Evolutionary conservation across 2,329 filamentous ascomycete species (phyloP).

Genomic region (Neophaeococcomyces aloes): DNA sequence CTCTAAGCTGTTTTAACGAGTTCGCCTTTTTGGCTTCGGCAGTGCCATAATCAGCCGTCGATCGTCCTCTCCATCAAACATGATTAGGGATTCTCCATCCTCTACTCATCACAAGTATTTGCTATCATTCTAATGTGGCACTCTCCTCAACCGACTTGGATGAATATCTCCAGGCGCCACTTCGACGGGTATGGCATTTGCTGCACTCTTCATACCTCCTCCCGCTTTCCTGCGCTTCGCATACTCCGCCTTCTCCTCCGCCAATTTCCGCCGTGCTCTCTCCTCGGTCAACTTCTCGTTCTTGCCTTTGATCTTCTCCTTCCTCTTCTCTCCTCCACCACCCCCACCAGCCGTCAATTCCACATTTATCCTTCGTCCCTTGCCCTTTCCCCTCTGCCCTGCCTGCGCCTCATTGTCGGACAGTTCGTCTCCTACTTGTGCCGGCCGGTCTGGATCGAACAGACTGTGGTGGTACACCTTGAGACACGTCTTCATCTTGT

Average conservation of each 20-base stretch:
- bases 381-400: slow-evolving; percentile 7
- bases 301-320: slow-evolving; percentile 70
- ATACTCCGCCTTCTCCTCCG: slow-evolving; percentile 35
- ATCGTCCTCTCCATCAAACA: too few relatives aligned
- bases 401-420: slow-evolving; percentile 5
- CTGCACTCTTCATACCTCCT: slow-evolving; percentile 15
- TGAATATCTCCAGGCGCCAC: slow-evolving; percentile 31
- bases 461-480: slow-evolving; percentile 80
- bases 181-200: slow-evolving; percentile 1
- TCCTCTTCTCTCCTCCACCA: slow-evolving; percentile 66
- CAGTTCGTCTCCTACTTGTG: slow-evolving; percentile 5
- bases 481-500: slow-evolving; percentile 85
- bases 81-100: background rate
- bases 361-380: slow-evolving; percentile 71
- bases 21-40: too few relatives aligned
- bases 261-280: slow-evolving; percentile 44
- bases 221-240: slow-evolving; percentile 31
- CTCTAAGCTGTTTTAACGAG: too few relatives aligned
- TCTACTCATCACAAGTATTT: too few relatives aligned
- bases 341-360: slow-evolving; percentile 82
- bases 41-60: too few relatives aligned
- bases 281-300: slow-evolving; percentile 73
- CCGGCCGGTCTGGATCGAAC: slow-evolving; percentile 50
- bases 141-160: slow-evolving; percentile 33
- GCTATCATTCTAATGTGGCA: slow-evolving; percentile 17